Base-by-base conservation (phyloP, 108 stramenopile species). In the Licmophora abbreviata region DNA sequence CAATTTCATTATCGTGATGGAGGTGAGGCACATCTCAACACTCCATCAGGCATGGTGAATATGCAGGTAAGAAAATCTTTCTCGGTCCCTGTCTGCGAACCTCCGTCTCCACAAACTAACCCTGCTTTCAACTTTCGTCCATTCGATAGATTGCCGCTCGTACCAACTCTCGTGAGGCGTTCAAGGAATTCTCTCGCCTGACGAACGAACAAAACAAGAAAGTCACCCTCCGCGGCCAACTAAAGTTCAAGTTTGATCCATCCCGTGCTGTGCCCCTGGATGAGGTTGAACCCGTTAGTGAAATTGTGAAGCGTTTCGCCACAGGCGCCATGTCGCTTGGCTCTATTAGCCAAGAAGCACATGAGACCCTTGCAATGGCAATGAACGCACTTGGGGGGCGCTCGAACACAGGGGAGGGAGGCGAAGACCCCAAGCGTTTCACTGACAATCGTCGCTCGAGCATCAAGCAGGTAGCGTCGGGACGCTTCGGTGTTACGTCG, bases 11-110 rank as follows among this genome's bases (percentile, higher is more conserved):
- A 86, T 61, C 88, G 95, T 47, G 78, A 92, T 60, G 92, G 92
- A 29, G 95, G 94, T n/a, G 97, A 98, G 74, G 89, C 87, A 10
- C 97, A 98, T 73, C 74, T 95, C 64, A 96, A 96, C 76, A 95
- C 86, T 57, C 97, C 97, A 18, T 64, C 61, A 38, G 76, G 74
- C 46, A 96, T 98, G 94, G 88, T 86, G 24, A 83, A 92, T 64
- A 66, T 98, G 45, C 95, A 91, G 74, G 71, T 85, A n/a, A n/a
- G n/a, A n/a, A n/a, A n/a, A n/a, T n/a, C n/a, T n/a, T n/a, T n/a
- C n/a, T n/a, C n/a, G n/a, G n/a, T n/a, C n/a, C n/a, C n/a, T n/a
- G n/a, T n/a, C n/a, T n/a, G n/a, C 71, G n/a, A n/a, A n/a, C n/a
- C n/a, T n/a, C n/a, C n/a, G n/a, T n/a, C n/a, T n/a, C n/a, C n/a